Conservation (phyloP, 331 rosid genomes). For the Spiraea crenata region DNA sequence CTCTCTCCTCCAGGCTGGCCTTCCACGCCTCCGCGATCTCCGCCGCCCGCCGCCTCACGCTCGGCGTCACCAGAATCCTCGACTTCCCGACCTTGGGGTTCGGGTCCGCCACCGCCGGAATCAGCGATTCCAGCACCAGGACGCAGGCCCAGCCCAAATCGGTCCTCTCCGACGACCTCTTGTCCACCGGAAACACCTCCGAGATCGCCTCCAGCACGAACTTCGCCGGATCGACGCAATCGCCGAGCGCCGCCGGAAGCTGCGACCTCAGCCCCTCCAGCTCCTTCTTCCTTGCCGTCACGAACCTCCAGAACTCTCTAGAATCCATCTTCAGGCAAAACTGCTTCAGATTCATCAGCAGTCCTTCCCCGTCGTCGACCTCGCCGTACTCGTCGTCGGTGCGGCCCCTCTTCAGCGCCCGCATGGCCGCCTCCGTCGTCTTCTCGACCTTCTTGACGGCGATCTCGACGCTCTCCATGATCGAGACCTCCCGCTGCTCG, state of each 20-base stretch:
- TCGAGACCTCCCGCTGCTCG: constrained; percentile 72
- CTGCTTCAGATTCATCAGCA: constrained; percentile 54
- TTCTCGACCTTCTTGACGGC: constrained; percentile 62
- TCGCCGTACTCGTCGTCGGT: constrained; percentile 64
- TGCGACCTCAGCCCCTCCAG: constrained; percentile 66
- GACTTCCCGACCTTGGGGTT: constrained; percentile 80
- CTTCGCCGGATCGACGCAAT: constrained; percentile 89
- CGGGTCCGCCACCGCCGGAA: constrained; percentile 81
- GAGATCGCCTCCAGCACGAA: constrained; percentile 86
- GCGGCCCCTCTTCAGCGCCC: constrained; percentile 25
- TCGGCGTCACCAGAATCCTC: constrained; percentile 79
- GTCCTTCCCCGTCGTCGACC: constrained; percentile 75
- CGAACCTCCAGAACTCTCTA: constrained; percentile 67
- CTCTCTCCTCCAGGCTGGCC: constrained; percentile 85
- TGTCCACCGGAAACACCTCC: constrained; percentile 88
- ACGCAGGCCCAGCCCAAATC: constrained; percentile 99
- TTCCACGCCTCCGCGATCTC: constrained; percentile 92
- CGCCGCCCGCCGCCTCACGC: constrained; percentile 62
- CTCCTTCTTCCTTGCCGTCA: constrained; percentile 78
- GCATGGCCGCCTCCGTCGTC: constrained; percentile 55
- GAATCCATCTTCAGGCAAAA: constrained; percentile 77
- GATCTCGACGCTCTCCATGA: constrained; percentile 67
- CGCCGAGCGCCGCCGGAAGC: constrained; percentile 62
- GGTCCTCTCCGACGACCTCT: constrained; percentile 60
- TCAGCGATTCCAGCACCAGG: constrained; percentile 72